These are phyloP conservation scores for Selaginella tamariscina DNA, from an alignment of 75 land plant genomes.

Conservation along the genomic window DNA sequence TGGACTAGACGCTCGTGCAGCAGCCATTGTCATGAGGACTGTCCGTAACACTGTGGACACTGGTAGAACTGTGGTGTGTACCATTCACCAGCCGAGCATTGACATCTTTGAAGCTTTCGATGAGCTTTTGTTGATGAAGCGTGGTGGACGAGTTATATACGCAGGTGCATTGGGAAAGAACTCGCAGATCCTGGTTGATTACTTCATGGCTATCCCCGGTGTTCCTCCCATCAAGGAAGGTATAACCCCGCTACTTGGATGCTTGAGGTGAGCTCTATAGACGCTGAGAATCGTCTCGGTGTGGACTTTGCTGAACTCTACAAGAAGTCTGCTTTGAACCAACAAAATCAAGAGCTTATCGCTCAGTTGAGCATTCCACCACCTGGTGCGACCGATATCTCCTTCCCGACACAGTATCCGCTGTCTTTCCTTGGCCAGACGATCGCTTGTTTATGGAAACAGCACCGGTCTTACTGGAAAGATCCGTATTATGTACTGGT, in stretches of 20 bases:
- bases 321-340: not conserved
- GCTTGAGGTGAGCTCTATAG: not conserved
- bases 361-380: slow-evolving; percentile 17
- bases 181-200: not conserved
- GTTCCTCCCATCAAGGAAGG: slow-evolving; percentile 2
- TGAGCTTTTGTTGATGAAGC: slow-evolving; percentile 10
- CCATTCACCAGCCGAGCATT: slow-evolving; percentile 13
- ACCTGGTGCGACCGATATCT: not conserved
- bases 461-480: slow-evolving; percentile 5
- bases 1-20: slow-evolving; percentile 3
- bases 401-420: not conserved
- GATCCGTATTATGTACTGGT: slow-evolving; percentile 1
- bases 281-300: not conserved
- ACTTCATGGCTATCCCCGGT: not conserved
- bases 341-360: slow-evolving; percentile 14
- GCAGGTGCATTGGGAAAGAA: slow-evolving; percentile 2
- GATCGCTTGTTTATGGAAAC: slow-evolving; percentile 6
- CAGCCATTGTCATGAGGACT: slow-evolving; percentile 12
- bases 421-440: not conserved
- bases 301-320: not conserved
- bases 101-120: slow-evolving; percentile 10
- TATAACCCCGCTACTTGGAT: slow-evolving; percentile 10
- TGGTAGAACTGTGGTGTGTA: slow-evolving; percentile 7
- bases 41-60: slow-evolving; percentile 12
- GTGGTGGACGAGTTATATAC: slow-evolving; percentile 7